These are phyloP conservation scores for Euphorbia lathyris DNA, from an alignment of 345 rosid species.

Conservation along the genomic window DNA sequence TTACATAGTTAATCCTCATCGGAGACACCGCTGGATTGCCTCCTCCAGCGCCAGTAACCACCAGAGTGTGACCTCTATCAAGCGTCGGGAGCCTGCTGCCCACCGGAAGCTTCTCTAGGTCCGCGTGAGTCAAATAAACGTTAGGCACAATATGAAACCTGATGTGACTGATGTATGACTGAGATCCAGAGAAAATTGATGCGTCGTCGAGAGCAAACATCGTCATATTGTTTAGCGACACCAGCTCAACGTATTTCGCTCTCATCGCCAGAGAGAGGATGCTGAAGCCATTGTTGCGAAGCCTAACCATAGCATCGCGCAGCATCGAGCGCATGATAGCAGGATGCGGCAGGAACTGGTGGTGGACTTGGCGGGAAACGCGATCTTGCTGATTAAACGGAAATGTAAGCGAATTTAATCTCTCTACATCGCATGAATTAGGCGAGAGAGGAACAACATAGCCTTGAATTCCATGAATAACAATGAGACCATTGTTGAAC, in stretches of 20 bases:
- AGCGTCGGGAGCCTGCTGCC: slow-evolving; percentile 38
- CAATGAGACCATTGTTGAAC: slow-evolving; percentile 55
- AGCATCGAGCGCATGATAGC: slow-evolving; percentile 60
- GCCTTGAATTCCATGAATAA: slow-evolving; percentile 64
- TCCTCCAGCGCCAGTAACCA: slow-evolving; percentile 27
- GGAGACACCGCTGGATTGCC: slow-evolving; percentile 10
- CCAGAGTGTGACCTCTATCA: slow-evolving; percentile 34
- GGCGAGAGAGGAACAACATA: slow-evolving; percentile 59
- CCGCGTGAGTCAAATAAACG: slow-evolving; percentile 34
- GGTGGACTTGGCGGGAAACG: slow-evolving; percentile 5
- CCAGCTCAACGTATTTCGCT: slow-evolving; percentile 52
- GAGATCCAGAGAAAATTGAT: slow-evolving; percentile 56
- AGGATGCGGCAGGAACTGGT: slow-evolving; percentile 26
- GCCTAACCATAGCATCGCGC: slow-evolving; percentile 53
- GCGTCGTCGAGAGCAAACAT: slow-evolving; percentile 54
- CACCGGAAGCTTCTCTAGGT: slow-evolving; percentile 40
- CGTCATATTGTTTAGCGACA: slow-evolving; percentile 45
- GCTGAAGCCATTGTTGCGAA: slow-evolving; percentile 57
- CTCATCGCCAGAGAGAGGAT: slow-evolving; percentile 53
- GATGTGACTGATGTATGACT: slow-evolving; percentile 38
- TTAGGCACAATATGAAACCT: slow-evolving; percentile 67
- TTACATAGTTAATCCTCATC: slow-evolving; percentile 53
- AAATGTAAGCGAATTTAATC: slow-evolving; percentile 41
- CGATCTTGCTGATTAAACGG: slow-evolving; percentile 24
- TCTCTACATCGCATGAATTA: slow-evolving; percentile 54